Percentiles rank a stretch among this genome's conserved stretches.
These are phyloP conservation scores for Metschnikowia arizonensis DNA, from an alignment of 805 yeast species.

Conservation along the genomic window DNA sequence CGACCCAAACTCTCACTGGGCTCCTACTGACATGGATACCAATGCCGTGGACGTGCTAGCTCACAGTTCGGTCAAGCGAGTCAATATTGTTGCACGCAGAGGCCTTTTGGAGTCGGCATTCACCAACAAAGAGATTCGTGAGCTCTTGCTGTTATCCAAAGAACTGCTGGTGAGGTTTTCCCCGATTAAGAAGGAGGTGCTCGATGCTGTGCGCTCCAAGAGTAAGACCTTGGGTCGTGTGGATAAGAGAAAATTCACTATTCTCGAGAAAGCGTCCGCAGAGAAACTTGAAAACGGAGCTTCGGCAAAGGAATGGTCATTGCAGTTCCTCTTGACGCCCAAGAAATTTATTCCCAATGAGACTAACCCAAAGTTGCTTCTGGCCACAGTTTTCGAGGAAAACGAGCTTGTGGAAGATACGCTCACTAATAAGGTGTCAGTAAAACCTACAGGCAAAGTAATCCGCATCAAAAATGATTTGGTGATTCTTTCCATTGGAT, in stretches of 20 bases:
- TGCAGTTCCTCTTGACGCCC: conserved; percentile 71
- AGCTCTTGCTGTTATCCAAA: conserved; percentile 57
- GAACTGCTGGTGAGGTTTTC: conserved; percentile 45
- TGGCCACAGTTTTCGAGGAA: conserved; percentile 45
- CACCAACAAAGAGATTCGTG: conserved; percentile 88
- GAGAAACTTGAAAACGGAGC: not conserved
- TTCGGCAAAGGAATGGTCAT: conserved; percentile 47
- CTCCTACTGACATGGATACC: conserved; percentile 66
- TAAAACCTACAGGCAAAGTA: conserved; percentile 34
- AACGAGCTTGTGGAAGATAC: conserved; percentile 44
- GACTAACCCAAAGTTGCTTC: conserved; percentile 34
- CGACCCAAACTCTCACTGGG: conserved; percentile 51
- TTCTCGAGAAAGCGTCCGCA: conserved; percentile 48
- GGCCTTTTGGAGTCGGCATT: conserved; percentile 85
- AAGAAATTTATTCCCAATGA: conserved; percentile 42
- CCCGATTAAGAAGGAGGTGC: conserved; percentile 32
- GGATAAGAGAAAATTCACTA: conserved; percentile 60
- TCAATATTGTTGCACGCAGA: conserved; percentile 78
- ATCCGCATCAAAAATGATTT: conserved; percentile 50
- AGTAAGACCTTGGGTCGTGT: conserved; percentile 45
- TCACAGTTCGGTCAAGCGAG: conserved; percentile 53
- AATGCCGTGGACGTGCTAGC: conserved; percentile 54
- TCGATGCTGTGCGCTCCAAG: conserved; percentile 24
- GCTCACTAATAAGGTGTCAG: conserved; percentile 20
- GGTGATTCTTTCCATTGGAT: conserved; percentile 80